Evolutionary conservation across 176 grass and related monocot species (phyloP).

Genomic region (Triticum dicoccoides): DNA sequence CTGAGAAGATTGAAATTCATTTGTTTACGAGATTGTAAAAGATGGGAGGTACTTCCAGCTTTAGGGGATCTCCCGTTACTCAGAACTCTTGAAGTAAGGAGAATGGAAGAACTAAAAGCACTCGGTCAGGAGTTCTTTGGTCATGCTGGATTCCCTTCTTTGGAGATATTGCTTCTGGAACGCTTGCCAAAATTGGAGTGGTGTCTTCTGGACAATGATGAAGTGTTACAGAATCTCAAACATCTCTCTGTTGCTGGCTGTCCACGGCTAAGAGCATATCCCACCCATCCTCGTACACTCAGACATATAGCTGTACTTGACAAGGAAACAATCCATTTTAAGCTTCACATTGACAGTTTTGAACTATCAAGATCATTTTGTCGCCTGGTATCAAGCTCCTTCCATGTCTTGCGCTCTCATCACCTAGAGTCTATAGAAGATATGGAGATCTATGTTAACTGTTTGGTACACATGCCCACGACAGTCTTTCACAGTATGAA

Average conservation of each 20-base stretch:
- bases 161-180: slow-evolving; percentile 10
- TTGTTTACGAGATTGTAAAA: slow-evolving; percentile 17
- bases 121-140: slow-evolving; percentile 28
- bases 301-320: slow-evolving; percentile 30
- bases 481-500: not conserved
- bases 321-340: not conserved
- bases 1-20: not conserved
- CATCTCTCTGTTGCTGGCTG: slow-evolving; percentile 12
- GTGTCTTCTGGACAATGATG: not conserved
- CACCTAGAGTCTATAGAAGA: slow-evolving; percentile 16
- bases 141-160: slow-evolving; percentile 13
- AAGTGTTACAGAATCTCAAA: slow-evolving; percentile 19
- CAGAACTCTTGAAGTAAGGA: not conserved
- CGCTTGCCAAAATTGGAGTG: slow-evolving; percentile 15
- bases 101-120: slow-evolving; percentile 7
- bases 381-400: not conserved
- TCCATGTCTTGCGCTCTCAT: slow-evolving; percentile 17
- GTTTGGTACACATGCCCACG: not conserved
- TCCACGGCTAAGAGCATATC: slow-evolving; percentile 21
- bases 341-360: not conserved
- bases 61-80: slow-evolving; percentile 33
- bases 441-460: not conserved
- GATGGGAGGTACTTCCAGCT: slow-evolving; percentile 28
- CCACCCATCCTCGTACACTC: not conserved
- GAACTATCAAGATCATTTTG: slow-evolving; percentile 13